phyloP scores from a whole-genome alignment of 2,329 filamentous ascomycete genomes.

The Fusarium temperatum region DNA sequence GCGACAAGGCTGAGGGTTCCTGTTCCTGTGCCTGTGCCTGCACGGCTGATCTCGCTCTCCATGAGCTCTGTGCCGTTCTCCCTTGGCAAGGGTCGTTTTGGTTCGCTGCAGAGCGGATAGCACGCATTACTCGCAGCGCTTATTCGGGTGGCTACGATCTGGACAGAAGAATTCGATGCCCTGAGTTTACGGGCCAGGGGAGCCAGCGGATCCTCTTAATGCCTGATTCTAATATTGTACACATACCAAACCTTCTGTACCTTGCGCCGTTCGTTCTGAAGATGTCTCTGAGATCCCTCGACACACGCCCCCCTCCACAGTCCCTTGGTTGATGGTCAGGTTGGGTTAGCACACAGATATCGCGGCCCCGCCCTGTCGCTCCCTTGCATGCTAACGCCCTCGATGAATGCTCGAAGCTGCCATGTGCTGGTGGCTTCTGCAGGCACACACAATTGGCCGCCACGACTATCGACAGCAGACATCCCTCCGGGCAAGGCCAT shows the following conservation, averaged over 20 bases:
- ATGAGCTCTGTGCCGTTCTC: constrained; percentile 30
- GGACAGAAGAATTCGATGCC: constrained; percentile 43
- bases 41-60: constrained; percentile 16
- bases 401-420: constrained; percentile 47
- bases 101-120: constrained; percentile 27
- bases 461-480: constrained; percentile 38
- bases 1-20: constrained; percentile 39
- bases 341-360: constrained; percentile 32
- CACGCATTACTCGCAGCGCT: constrained; percentile 25
- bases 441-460: constrained; percentile 43
- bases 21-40: constrained; percentile 9
- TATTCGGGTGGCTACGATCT: constrained; percentile 31
- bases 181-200: constrained; percentile 27
- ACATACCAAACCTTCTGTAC: constrained; percentile 47
- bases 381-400: constrained; percentile 51
- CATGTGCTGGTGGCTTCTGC: constrained; percentile 47
- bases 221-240: constrained; percentile 54
- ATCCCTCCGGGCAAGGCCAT: constrained; percentile 42
- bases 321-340: constrained; percentile 37
- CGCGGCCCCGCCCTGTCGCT: constrained; percentile 44
- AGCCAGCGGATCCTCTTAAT: constrained; percentile 41
- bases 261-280: constrained; percentile 40
- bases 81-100: constrained; percentile 41
- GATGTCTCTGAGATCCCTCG: constrained; percentile 29
- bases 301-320: constrained; percentile 35